phyloP scores from a whole-genome alignment of 202 grass and related monocot species.

The Dendrocalamus latiflorus region DNA sequence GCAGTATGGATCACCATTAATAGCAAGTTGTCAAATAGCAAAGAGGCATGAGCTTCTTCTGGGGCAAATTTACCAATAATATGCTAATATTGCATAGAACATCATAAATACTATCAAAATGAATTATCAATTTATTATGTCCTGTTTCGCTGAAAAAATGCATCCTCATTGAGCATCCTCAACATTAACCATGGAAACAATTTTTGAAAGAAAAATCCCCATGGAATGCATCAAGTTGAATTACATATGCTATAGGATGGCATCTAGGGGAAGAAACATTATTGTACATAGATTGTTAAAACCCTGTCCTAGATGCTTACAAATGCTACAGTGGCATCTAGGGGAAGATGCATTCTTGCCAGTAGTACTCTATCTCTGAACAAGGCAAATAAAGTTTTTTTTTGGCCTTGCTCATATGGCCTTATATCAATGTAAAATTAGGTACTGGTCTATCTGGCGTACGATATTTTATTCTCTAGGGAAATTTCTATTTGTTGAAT shows the following conservation, averaged over 20 bases:
- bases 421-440: neutral
- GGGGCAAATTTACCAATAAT: neutral
- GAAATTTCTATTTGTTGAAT: neutral
- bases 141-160: neutral
- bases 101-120: neutral
- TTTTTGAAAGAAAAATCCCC: neutral
- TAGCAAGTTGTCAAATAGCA: neutral
- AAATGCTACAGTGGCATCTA: neutral
- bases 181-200: no score
- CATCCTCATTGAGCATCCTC: neutral
- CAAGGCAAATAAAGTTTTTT: neutral
- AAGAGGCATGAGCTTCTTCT: neutral
- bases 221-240: neutral
- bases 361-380: neutral
- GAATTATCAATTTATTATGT: neutral
- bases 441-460: neutral
- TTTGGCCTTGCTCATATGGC: neutral
- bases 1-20: neutral
- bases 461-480: neutral
- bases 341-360: neutral
- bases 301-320: no score
- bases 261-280: neutral
- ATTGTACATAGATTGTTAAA: neutral
- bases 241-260: neutral
- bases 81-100: neutral